Evolutionary conservation across 2,329 filamentous ascomycete species (phyloP).

Genomic region (Aspergillus nomiae): DNA sequence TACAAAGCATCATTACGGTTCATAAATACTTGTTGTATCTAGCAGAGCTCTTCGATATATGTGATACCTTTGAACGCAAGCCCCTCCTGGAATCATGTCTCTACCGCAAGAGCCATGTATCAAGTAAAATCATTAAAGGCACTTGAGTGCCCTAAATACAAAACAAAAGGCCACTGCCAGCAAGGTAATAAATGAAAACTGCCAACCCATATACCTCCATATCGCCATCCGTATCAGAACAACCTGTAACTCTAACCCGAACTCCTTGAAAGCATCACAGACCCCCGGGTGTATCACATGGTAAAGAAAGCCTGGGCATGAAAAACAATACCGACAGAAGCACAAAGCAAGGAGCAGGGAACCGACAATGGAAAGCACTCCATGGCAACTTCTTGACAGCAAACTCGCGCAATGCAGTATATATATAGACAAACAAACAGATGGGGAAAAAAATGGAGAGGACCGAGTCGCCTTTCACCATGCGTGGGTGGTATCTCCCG

Average conservation of each 20-base stretch:
- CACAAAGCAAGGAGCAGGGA: background rate
- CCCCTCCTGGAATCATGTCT: background rate
- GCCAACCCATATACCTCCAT: background rate
- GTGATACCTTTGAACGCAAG: background rate
- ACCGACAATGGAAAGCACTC: background rate
- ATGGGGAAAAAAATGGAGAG: too few relatives aligned
- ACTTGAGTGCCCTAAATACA: background rate
- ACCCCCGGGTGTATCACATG: background rate
- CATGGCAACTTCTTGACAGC: background rate
- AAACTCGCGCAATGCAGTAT: background rate
- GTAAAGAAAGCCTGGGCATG: background rate
- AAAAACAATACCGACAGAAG: background rate
- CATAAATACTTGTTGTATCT: background rate
- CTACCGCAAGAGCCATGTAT: background rate
- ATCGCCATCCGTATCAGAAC: background rate
- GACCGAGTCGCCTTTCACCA: constrained; percentile 17
- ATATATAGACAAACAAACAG: background rate
- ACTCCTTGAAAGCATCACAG: background rate
- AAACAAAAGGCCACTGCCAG: background rate
- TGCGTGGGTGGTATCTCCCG: constrained; percentile 22
- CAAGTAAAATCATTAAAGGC: background rate
- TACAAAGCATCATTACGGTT: background rate
- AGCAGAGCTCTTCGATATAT: background rate
- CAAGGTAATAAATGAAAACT: background rate
- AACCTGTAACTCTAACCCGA: background rate